Conservation (phyloP, 1,284 basidiomycete genomes). For the Tetrapyrgos nigripes region DNA sequence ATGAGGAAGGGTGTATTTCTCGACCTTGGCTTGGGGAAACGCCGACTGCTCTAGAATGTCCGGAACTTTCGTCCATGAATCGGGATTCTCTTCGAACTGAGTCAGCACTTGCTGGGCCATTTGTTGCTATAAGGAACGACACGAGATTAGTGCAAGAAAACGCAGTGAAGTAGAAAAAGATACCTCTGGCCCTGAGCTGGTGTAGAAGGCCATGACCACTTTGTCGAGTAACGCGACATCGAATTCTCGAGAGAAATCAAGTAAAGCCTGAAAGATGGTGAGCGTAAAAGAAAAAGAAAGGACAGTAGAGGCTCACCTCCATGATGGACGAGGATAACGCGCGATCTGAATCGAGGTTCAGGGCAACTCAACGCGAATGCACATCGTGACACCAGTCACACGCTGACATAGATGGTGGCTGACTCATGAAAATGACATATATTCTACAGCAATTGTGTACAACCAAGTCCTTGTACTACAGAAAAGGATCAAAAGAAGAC, state of each 20-base stretch:
- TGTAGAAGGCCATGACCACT: slow-evolving; percentile 86
- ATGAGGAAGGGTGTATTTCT: slow-evolving; percentile 19
- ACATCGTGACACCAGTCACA: too few relatives aligned
- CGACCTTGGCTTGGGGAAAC: slow-evolving; percentile 91
- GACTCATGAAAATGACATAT: neutral
- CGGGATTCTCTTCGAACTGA: slow-evolving; percentile 97
- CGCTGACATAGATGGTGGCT: too few relatives aligned
- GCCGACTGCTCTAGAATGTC: slow-evolving; percentile 89
- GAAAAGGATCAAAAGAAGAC: slow-evolving; percentile 67
- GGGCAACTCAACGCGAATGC: slow-evolving; percentile 7
- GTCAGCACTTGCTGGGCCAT: slow-evolving; percentile 90
- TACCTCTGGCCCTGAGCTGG: slow-evolving; percentile 79
- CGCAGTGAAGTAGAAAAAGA: slow-evolving; percentile 28
- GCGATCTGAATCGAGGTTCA: slow-evolving; percentile 11
- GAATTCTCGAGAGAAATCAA: slow-evolving; percentile 88
- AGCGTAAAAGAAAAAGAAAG: slow-evolving; percentile 21
- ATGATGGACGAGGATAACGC: slow-evolving; percentile 36
- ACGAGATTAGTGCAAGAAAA: slow-evolving; percentile 22
- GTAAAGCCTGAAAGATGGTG: slow-evolving; percentile 63
- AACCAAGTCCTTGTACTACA: neutral
- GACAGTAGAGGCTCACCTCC: slow-evolving; percentile 41
- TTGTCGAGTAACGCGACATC: slow-evolving; percentile 87
- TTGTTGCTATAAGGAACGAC: slow-evolving; percentile 74
- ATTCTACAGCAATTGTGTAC: too few relatives aligned
- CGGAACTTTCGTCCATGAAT: slow-evolving; percentile 97